Conservation (phyloP, 495 filamentous ascomycete genomes). For the Elaphomyces granulatus region DNA sequence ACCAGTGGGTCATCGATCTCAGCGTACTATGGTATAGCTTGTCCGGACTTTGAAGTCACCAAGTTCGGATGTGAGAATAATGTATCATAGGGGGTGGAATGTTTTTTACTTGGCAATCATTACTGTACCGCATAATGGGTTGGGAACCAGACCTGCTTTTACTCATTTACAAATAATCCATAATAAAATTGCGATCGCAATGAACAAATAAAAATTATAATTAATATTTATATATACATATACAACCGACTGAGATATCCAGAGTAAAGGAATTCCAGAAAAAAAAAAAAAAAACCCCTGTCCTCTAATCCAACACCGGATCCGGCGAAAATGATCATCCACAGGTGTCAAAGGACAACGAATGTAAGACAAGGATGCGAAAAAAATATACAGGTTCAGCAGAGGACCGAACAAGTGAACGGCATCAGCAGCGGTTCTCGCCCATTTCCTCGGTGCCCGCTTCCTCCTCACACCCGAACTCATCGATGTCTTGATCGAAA, state of each 20-base stretch:
- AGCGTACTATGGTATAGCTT: not conserved
- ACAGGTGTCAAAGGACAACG: too few species aligned
- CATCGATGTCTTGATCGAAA: not conserved
- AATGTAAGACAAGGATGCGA: too few species aligned
- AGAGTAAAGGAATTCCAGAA: too few species aligned
- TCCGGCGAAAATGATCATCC: too few species aligned
- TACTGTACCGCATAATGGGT: too few species aligned
- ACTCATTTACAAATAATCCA: not conserved
- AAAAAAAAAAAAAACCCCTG: not conserved
- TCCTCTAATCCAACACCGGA: not conserved
- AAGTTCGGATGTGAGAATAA: not conserved
- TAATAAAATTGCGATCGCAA: too few species aligned
- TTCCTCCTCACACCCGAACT: not conserved
- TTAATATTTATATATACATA: constrained; percentile 1
- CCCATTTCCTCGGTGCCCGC: not conserved
- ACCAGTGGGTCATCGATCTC: too few species aligned
- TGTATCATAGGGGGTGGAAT: too few species aligned
- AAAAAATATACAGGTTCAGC: too few species aligned
- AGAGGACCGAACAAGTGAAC: too few species aligned
- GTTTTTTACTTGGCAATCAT: too few species aligned
- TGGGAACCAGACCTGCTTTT: not conserved
- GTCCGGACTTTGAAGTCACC: not conserved
- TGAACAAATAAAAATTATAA: not conserved
- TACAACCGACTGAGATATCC: not conserved
- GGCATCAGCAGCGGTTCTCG: too few species aligned